These are phyloP conservation scores for Emmonsiellopsis sp. DNA, from an alignment of 2,329 filamentous ascomycete species.

Conservation along the genomic window DNA sequence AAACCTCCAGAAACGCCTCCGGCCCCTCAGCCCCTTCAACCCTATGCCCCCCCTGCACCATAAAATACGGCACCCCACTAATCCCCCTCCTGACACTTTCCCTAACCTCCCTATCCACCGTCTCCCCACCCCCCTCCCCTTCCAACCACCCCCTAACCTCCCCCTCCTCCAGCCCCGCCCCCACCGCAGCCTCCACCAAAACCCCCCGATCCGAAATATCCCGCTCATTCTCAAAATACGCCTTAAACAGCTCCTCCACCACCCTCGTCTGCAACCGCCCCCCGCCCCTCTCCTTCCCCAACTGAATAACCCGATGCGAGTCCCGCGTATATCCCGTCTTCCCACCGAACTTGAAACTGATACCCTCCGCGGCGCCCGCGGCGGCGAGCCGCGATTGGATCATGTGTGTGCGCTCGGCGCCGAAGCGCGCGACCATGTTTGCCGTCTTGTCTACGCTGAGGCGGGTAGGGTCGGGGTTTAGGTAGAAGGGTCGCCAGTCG, in stretches of 20 bases:
- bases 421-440: slow-evolving; percentile 55
- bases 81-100: slow-evolving; percentile 47
- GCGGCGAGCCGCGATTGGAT: slow-evolving; percentile 49
- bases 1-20: slow-evolving; percentile 54
- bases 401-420: slow-evolving; percentile 48
- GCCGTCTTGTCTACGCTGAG: slow-evolving; percentile 43
- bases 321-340: slow-evolving; percentile 68
- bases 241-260: slow-evolving; percentile 53
- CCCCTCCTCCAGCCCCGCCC: slow-evolving; percentile 33
- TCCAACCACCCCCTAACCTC: slow-evolving; percentile 48
- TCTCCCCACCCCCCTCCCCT: slow-evolving; percentile 44
- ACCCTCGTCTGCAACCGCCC: slow-evolving; percentile 49
- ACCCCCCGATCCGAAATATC: slow-evolving; percentile 52
- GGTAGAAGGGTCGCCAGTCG: slow-evolving; percentile 70
- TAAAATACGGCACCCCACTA: slow-evolving; percentile 65
- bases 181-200: slow-evolving; percentile 41
- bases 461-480: slow-evolving; percentile 56
- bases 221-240: slow-evolving; percentile 56
- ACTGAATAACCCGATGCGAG: slow-evolving; percentile 65
- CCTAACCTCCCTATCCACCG: slow-evolving; percentile 49
- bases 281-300: slow-evolving; percentile 48
- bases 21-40: slow-evolving; percentile 65
- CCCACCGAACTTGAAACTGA: slow-evolving; percentile 63
- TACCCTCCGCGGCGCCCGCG: slow-evolving; percentile 56
- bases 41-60: slow-evolving; percentile 58